These are phyloP conservation scores for Neocucurbitaria cava DNA, from an alignment of 2,329 filamentous ascomycete genomes.

Conservation along the genomic window DNA sequence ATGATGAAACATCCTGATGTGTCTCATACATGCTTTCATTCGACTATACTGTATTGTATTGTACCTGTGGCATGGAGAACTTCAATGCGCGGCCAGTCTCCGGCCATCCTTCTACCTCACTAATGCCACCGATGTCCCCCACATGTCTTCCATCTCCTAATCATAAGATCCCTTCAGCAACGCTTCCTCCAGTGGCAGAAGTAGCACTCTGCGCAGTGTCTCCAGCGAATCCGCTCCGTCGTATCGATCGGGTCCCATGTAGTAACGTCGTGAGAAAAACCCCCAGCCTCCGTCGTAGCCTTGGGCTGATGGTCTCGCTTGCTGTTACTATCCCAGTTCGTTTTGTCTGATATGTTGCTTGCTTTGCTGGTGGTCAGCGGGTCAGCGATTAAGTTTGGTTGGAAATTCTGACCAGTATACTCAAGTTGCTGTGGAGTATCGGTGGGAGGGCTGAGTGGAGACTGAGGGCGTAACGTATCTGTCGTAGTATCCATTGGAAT, in stretches of 20 bases:
- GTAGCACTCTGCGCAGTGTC: constrained; percentile 13
- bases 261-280: background rate
- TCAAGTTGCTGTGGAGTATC: background rate
- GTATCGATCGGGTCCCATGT: constrained; percentile 9
- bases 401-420: background rate
- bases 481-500: background rate
- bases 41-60: too few relatives aligned
- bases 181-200: constrained; percentile 15
- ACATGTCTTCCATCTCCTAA: background rate
- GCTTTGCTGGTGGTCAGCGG: background rate
- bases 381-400: background rate
- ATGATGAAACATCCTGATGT: too few relatives aligned
- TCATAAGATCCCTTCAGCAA: background rate
- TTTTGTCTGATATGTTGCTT: background rate
- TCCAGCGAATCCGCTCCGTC: constrained; percentile 5
- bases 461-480: background rate
- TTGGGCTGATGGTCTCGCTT: background rate
- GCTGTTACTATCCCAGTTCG: background rate
- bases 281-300: background rate
- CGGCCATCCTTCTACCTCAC: too few relatives aligned
- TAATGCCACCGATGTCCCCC: background rate
- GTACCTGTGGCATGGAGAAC: too few relatives aligned
- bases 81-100: too few relatives aligned
- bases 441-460: background rate
- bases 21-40: too few relatives aligned